Base-by-base conservation (phyloP, 352 stramenopile genomes). In the Globisporangium nodosum region DNA sequence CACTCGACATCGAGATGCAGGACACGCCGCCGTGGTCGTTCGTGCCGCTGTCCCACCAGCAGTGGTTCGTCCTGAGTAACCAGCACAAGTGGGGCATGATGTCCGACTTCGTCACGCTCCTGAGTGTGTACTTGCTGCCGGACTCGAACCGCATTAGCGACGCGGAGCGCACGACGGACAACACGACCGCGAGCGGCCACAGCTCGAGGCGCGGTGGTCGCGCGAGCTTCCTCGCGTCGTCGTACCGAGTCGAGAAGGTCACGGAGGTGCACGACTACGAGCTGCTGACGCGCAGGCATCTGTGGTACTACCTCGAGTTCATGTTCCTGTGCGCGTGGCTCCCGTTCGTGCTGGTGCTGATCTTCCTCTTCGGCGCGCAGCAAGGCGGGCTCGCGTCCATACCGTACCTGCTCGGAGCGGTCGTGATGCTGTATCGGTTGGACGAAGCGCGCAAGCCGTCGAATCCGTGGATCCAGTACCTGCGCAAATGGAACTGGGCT, bases 1-100 rank as follows among this genome's bases (percentile, higher is more conserved):
- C 83, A 40, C 58, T 81, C 30, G 69, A 73, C 46, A 60, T 87
- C 18, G 70, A 86, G 18, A 88, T 82, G 68, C 63, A 83, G 64
- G 64, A 78, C 24, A 87, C 68, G 0, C 69, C 70, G 20, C 81
- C 81, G 4, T 91, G 83, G 81, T 70, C 71, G 40, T 64, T 64
- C 20, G 64, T 93, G 27, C 72, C 79, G 1, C 65, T 74, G 24
- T 72, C 66, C 3, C 71, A 90, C 35, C 78, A 90, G 52, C 74
- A 73, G 48, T 95, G 81, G 78, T 68, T 87, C 20, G 65, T 85
- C 24, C 48, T 93, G 11, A 78, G 63, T 40, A 71, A 81, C 39
- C 83, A 95, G 51, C 75, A 92, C 55, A 87, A 87, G 49, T 95
- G 85, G 85, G 80, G 73, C 0, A 53, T 93, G 12, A 69, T 95